Percentiles rank a stretch among this genome's conserved stretches.
phyloP scores from a whole-genome alignment of 2,329 filamentous ascomycete species.

The Leptoxyphium fumago region DNA sequence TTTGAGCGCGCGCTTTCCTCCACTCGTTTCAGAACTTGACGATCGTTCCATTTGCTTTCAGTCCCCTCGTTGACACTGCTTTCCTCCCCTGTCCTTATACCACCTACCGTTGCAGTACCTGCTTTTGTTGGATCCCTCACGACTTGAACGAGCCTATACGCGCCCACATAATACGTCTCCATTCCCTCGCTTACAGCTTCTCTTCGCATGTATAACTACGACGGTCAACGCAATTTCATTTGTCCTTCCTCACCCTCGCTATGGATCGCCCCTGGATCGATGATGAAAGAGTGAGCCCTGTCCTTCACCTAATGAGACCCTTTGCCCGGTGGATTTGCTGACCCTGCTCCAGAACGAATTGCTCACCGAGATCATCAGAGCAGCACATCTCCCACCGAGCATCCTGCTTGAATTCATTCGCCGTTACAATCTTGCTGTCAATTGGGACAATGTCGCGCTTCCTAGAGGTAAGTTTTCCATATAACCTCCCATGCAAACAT shows the following conservation, averaged over 20 bases:
- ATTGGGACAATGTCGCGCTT: slow-evolving; percentile 35
- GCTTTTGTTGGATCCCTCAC: slow-evolving; percentile 10
- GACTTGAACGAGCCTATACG: slow-evolving; percentile 13
- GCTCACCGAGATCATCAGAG: slow-evolving; percentile 39
- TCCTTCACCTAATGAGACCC: not conserved
- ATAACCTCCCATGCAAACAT: too few relatives aligned
- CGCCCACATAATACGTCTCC: slow-evolving; percentile 6
- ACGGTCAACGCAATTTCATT: slow-evolving; percentile 12
- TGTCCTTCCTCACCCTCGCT: slow-evolving; percentile 20
- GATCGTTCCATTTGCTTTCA: too few relatives aligned
- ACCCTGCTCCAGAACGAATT: slow-evolving; percentile 21
- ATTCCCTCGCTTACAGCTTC: too few relatives aligned
- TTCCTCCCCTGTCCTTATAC: too few relatives aligned
- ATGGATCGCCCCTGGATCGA: slow-evolving; percentile 32
- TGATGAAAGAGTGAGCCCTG: slow-evolving; percentile 30
- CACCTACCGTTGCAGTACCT: too few relatives aligned
- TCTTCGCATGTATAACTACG: slow-evolving; percentile 15
- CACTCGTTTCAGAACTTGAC: slow-evolving; percentile 13
- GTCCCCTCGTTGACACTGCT: too few relatives aligned
- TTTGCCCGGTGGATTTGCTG: not conserved
- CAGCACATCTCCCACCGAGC: slow-evolving; percentile 27
- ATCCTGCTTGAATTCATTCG: slow-evolving; percentile 30
- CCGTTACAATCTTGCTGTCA: slow-evolving; percentile 28
- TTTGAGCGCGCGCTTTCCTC: slow-evolving; percentile 14
- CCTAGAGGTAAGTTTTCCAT: slow-evolving; percentile 29